These are phyloP conservation scores for Trifolium dubium DNA, from an alignment of 306 rosid genomes.

Conservation along the genomic window DNA sequence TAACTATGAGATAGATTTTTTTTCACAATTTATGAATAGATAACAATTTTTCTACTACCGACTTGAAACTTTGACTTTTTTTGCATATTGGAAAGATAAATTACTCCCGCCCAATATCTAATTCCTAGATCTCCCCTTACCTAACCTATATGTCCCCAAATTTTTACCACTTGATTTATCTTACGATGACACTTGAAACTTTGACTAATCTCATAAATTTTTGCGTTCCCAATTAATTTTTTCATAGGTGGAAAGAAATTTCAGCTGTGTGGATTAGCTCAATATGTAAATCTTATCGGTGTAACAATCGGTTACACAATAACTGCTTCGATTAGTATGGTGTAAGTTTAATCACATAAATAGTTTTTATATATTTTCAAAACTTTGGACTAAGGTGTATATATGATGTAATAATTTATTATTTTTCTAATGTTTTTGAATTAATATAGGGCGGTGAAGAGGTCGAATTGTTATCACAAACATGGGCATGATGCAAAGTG, in stretches of 20 bases:
- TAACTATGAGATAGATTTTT: neutral
- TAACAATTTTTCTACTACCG: too few species aligned
- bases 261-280: constrained; percentile 91
- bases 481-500: constrained; percentile 73
- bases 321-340: constrained; percentile 94
- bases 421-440: neutral
- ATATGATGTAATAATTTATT: neutral
- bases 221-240: neutral
- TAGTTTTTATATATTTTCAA: neutral
- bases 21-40: too few species aligned
- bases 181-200: too few species aligned
- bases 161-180: too few species aligned
- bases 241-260: constrained; percentile 75
- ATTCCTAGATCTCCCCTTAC: too few species aligned
- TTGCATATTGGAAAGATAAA: too few species aligned
- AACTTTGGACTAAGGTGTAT: neutral
- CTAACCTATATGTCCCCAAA: too few species aligned
- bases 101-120: too few species aligned
- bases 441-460: constrained; percentile 74
- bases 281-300: constrained; percentile 79
- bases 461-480: constrained; percentile 87
- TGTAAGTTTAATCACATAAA: constrained; percentile 57
- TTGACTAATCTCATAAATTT: neutral
- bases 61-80: too few species aligned
- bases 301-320: constrained; percentile 93